A percentile compares a stretch with the other conserved stretches of the same genome.
Evolutionary conservation across 2,329 filamentous ascomycete genomes (phyloP).

Genomic region (Diaporthe aspalathi): DNA sequence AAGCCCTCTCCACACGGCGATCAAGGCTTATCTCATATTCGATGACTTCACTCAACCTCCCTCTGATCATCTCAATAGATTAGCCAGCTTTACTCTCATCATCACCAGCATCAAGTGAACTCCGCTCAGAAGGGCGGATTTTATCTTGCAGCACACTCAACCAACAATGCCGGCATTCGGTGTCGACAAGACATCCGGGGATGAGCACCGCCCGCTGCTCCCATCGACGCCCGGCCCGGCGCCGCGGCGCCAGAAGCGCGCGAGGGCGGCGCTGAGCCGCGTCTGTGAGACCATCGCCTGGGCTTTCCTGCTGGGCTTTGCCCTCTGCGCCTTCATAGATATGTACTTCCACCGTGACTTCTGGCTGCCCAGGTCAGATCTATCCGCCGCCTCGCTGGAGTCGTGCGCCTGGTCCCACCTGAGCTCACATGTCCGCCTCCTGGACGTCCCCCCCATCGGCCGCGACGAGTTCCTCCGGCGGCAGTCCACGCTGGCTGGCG

Average conservation of each 20-base stretch:
- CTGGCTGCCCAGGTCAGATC: slow-evolving; percentile 12
- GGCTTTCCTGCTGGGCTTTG: slow-evolving; percentile 33
- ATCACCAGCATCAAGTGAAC: not conserved
- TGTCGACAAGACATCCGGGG: slow-evolving; percentile 29
- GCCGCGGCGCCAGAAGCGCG: slow-evolving; percentile 23
- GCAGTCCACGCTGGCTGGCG: slow-evolving; percentile 42
- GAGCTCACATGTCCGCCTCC: slow-evolving; percentile 42
- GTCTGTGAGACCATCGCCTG: slow-evolving; percentile 38
- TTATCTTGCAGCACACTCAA: not conserved
- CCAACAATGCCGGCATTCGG: slow-evolving; percentile 15
- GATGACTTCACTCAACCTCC: slow-evolving; percentile 12
- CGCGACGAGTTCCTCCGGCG: slow-evolving; percentile 45
- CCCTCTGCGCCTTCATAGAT: slow-evolving; percentile 16
- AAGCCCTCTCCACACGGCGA: slow-evolving; percentile 16
- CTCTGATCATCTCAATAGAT: not conserved
- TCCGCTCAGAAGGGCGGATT: not conserved
- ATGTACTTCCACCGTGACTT: slow-evolving; percentile 28
- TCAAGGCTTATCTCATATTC: slow-evolving; percentile 13
- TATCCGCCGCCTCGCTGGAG: slow-evolving; percentile 40
- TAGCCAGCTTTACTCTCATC: not conserved
- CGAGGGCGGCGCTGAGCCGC: slow-evolving; percentile 31
- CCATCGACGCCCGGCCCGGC: not conserved
- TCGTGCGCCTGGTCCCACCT: slow-evolving; percentile 45
- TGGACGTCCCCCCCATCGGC: slow-evolving; percentile 44
- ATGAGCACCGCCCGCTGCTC: slow-evolving; percentile 33